These are phyloP conservation scores for Ophiobolus disseminans DNA, from an alignment of 2,329 filamentous ascomycete genomes.

Conservation along the genomic window DNA sequence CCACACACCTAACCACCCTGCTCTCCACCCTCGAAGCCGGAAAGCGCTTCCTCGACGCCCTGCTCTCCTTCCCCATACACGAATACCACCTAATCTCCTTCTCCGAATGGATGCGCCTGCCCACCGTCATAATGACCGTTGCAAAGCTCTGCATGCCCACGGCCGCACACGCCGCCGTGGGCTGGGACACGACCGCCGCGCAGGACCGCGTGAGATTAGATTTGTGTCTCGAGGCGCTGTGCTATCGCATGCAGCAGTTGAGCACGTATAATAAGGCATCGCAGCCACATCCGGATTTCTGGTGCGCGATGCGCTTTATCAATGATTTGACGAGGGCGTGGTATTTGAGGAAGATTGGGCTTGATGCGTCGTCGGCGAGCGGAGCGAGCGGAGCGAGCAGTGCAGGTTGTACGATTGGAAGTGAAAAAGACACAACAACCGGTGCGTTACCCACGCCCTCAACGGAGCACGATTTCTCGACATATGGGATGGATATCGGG, in stretches of 20 bases:
- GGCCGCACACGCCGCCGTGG: slow-evolving; percentile 25
- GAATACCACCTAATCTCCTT: slow-evolving; percentile 43
- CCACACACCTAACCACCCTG: slow-evolving; percentile 31
- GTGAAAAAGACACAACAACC: slow-evolving; percentile 13
- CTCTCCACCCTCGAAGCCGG: slow-evolving; percentile 65
- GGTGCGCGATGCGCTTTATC: slow-evolving; percentile 39
- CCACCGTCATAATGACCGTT: slow-evolving; percentile 37
- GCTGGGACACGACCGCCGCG: slow-evolving; percentile 43
- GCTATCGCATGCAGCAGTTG: slow-evolving; percentile 42
- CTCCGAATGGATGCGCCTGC: slow-evolving; percentile 44
- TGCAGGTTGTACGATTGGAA: too few relatives aligned
- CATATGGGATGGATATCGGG: neutral
- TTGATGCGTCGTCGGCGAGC: neutral
- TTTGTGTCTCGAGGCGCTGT: slow-evolving; percentile 42
- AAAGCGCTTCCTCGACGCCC: slow-evolving; percentile 69
- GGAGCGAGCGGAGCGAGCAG: too few relatives aligned
- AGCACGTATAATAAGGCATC: slow-evolving; percentile 33
- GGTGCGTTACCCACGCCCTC: slow-evolving; percentile 6
- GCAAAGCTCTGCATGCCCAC: slow-evolving; percentile 39
- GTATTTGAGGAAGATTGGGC: slow-evolving; percentile 38
- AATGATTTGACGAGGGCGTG: slow-evolving; percentile 38
- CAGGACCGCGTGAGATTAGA: slow-evolving; percentile 42
- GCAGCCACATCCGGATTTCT: slow-evolving; percentile 40
- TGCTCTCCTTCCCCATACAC: slow-evolving; percentile 74
- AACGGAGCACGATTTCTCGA: neutral